A percentile compares a stretch with the other conserved stretches of the same genome.
phyloP scores from a whole-genome alignment of 352 stramenopile species.

The Pythium angustatum region DNA sequence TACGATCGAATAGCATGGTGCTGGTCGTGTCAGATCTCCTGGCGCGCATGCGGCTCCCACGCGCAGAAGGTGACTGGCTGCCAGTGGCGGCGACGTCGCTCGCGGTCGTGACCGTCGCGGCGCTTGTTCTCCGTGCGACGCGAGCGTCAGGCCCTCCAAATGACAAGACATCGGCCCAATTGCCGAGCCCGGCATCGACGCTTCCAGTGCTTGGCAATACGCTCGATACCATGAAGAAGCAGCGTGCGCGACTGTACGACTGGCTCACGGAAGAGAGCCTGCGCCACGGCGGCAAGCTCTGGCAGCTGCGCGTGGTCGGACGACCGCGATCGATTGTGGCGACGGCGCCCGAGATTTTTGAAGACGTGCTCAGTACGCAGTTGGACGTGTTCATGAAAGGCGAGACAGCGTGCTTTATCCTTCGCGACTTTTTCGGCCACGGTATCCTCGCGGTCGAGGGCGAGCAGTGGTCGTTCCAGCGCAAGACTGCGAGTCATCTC shows the following conservation, averaged over 20 bases:
- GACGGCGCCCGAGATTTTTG: constrained; percentile 36
- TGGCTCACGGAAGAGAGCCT: constrained; percentile 50
- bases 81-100: neutral
- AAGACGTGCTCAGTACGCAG: constrained; percentile 53
- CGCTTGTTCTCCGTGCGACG: neutral
- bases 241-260: constrained; percentile 47
- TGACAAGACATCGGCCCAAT: neutral
- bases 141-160: neutral
- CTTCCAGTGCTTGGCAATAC: constrained; percentile 51
- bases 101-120: neutral
- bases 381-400: constrained; percentile 57
- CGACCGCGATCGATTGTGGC: constrained; percentile 36
- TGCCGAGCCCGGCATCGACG: constrained; percentile 28
- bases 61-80: constrained; percentile 10
- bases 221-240: constrained; percentile 47
- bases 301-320: constrained; percentile 37
- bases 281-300: constrained; percentile 31
- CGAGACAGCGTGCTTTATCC: constrained; percentile 28
- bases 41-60: neutral
- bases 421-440: constrained; percentile 49
- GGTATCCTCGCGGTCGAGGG: constrained; percentile 71
- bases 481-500: constrained; percentile 84
- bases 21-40: constrained; percentile 1
- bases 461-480: constrained; percentile 60
- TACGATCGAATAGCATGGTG: neutral